Conservation (phyloP, 2,329 filamentous ascomycete species). For the Ceratocystis variospora region DNA sequence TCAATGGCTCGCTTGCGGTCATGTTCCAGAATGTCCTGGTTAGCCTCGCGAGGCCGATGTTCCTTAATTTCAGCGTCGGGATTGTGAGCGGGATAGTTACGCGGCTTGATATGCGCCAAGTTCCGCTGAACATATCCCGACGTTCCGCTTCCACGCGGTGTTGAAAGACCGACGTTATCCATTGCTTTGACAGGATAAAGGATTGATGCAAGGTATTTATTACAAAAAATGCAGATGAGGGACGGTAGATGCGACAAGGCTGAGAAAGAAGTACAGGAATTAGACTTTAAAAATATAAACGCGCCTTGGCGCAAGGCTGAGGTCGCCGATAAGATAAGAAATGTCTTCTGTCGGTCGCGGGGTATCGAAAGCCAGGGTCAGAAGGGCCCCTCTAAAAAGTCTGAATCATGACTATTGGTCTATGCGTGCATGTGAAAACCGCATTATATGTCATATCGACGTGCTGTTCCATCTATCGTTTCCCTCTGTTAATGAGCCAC, state of each 20-base stretch:
- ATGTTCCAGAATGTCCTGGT: slow-evolving; percentile 86
- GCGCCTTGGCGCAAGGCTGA: slow-evolving; percentile 12
- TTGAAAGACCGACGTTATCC: slow-evolving; percentile 86
- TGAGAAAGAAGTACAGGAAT: neutral
- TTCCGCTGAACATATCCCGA: slow-evolving; percentile 97
- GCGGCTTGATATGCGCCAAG: slow-evolving; percentile 71
- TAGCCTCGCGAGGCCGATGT: slow-evolving; percentile 70
- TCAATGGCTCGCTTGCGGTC: slow-evolving; percentile 84
- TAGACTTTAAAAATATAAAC: slow-evolving; percentile 2
- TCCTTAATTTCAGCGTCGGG: slow-evolving; percentile 57
- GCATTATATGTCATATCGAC: too few relatives aligned
- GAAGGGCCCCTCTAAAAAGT: neutral
- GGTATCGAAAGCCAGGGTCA: neutral
- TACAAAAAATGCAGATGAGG: neutral
- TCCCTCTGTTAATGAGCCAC: too few relatives aligned
- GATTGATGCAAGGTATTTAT: neutral
- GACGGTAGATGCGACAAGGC: slow-evolving; percentile 11
- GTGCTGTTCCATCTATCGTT: too few relatives aligned
- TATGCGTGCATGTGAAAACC: neutral
- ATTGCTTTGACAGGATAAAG: neutral
- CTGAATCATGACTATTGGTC: neutral
- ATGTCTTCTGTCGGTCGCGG: slow-evolving; percentile 7
- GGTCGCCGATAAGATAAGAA: slow-evolving; percentile 15
- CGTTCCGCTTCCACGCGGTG: slow-evolving; percentile 85
- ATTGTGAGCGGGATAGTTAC: slow-evolving; percentile 50